Base-by-base conservation (phyloP, 1,284 basidiomycete species). In the Golubevia pallescens region DNA sequence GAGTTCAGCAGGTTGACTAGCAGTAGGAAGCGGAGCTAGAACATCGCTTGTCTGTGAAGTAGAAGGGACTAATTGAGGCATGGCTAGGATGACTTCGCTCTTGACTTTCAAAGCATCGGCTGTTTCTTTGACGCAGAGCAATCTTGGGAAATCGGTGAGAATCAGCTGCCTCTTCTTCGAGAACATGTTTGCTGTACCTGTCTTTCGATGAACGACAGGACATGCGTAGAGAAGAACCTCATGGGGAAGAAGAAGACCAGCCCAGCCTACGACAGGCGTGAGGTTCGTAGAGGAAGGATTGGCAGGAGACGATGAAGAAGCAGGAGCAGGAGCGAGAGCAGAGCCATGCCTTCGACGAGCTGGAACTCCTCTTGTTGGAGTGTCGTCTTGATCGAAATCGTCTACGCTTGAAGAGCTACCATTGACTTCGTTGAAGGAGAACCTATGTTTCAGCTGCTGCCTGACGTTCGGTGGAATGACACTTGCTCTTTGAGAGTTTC, bases 101-200 rank as follows among this genome's bases (percentile, higher is more conserved):
- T 88, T 88, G 68, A 88, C 79, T 55, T 86, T 86, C 62, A 88
- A 75, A 48, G 72, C 75, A 5, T 71, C 71, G 3, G 72, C 75
- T 1, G 71, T 83, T 59, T 88, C 88, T 70, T 88, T 88, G 75
- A 88, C 86, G 62, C 87, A 87, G 7, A 89, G 78, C n/a, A 89
- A 77, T 4, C 88, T 81, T 2, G 88, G 88, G 60, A 88, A 87
- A 70, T 88, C 88, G 16, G 88, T 89, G 1, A 89, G 75, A 32
- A 89, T 83, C 53, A 89, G 80, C 55, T 87, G 86, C 2, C 87
- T 86, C 51, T 87, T 87, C 73, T 76, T 88, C 61, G 68, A 87
- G 66, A 79, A 88, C 66, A 79, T 78, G 55, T 74, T 73, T 1
- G 75, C 74, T 1, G 77, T 59, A 0, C 78, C 80, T 8, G 76